Evolutionary conservation across 2,329 filamentous ascomycete species (phyloP), one percentile per base, ranked within the genome.

Genomic region (Stachybotrys chlorohalonatus): DNA sequence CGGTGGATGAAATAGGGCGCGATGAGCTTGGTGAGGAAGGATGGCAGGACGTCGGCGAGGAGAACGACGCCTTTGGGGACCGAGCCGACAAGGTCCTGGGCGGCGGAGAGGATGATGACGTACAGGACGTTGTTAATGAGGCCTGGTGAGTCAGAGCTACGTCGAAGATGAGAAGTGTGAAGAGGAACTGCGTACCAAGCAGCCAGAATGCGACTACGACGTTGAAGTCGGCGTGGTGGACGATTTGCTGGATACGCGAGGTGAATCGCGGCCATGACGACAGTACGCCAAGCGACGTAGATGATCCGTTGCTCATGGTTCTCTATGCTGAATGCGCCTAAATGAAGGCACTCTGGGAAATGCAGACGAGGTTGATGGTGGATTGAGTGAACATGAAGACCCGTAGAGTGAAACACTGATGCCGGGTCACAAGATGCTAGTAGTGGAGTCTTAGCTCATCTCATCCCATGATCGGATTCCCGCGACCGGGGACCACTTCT

Each of bases 51-150:
- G 69, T 96, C 91, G 68, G 91, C 91, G 58, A 97, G 88, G 54
- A 97, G 85, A 54, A 99, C 93, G 55, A 95, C 82, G 62, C 89
- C 90, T 70, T 97, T 97, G 52, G 94, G 94, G 1, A 96, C 79
- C 36, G 89, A 86, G 42, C 93, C 93, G 63, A 97, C 94, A 58
- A 99, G 88, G 66, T 99, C 94, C 64, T 96, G 88, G 4, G 94
- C 94, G 42, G 94, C 89, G 32, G 91, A 95, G 64, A 99, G 87
- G 67, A 97, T 94, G 69, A 97, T 89, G 54, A 97, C 93, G 72
- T 96, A 97, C 73, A 96, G 87, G 62, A 97, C 90, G 74, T 97
- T 97, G 73, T 99, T 97, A 68, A 97, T 94, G 16, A 73, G 67
- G 54, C 72, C 72, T 73, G 17, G 31, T 24, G 36, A 42, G 8